Conservation (phyloP, 2,329 filamentous ascomycete species). For the Sarocladium oryzae region DNA sequence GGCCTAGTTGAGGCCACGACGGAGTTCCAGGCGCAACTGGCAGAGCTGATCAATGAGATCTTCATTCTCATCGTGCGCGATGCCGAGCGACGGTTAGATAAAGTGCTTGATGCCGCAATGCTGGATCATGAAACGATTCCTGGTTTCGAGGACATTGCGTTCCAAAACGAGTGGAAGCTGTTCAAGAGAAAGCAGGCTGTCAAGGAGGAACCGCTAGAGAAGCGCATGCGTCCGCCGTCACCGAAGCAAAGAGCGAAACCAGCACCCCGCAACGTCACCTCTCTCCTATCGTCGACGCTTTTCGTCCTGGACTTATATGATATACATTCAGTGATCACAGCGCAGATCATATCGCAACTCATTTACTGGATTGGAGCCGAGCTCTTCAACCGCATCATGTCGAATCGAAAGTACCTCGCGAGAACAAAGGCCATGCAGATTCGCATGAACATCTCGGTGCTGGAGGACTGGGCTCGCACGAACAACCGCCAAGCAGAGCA, state of each 20-base stretch:
- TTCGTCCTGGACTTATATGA: conserved; percentile 99
- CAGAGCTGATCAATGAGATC: conserved; percentile 94
- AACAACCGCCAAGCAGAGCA: conserved; percentile 95
- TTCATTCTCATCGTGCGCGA: conserved; percentile 97
- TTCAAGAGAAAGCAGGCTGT: conserved; percentile 88
- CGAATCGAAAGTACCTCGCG: conserved; percentile 86
- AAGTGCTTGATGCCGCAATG: conserved; percentile 88
- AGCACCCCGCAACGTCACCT: conserved; percentile 91
- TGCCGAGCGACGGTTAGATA: conserved; percentile 91
- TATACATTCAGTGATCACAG: conserved; percentile 91
- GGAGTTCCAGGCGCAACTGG: conserved; percentile 87
- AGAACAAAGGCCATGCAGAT: conserved; percentile 99
- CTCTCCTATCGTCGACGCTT: conserved; percentile 86
- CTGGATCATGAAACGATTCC: conserved; percentile 97
- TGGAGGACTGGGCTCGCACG: conserved; percentile 91
- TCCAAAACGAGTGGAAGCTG: conserved; percentile 97
- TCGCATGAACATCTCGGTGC: conserved; percentile 91
- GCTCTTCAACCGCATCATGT: conserved; percentile 97
- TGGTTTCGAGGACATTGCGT: conserved; percentile 91
- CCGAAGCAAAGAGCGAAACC: conserved; percentile 89
- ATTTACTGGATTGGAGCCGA: conserved; percentile 96
- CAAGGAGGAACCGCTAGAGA: conserved; percentile 85
- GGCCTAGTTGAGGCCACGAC: conserved; percentile 74
- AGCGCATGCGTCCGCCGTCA: conserved; percentile 84
- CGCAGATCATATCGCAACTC: conserved; percentile 86